phyloP scores from a whole-genome alignment of 1,284 basidiomycete genomes.

The Ceratobasidium sp. region DNA sequence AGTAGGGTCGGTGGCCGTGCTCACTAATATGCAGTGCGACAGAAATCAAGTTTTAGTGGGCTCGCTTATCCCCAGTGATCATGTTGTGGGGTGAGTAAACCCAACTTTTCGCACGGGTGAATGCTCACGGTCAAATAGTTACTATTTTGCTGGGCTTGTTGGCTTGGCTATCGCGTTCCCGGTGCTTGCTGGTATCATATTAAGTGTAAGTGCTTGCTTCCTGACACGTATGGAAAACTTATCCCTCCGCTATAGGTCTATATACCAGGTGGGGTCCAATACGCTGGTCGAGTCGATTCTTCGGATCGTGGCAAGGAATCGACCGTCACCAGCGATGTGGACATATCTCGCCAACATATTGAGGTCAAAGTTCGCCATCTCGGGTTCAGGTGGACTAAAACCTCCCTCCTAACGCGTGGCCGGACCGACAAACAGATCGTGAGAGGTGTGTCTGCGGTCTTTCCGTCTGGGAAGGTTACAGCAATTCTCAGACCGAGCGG shows the following conservation, averaged over 20 bases:
- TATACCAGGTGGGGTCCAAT: slow-evolving; percentile 59
- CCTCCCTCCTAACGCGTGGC: slow-evolving; percentile 4
- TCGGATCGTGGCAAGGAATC: slow-evolving; percentile 49
- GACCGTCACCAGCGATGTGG: slow-evolving; percentile 55
- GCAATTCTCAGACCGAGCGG: slow-evolving; percentile 58
- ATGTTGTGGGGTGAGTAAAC: slow-evolving; percentile 56
- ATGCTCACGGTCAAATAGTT: background rate
- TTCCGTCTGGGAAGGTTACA: slow-evolving; percentile 62
- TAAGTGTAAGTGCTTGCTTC: slow-evolving; percentile 52
- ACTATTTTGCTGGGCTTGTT: slow-evolving; percentile 51
- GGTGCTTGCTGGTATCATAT: slow-evolving; percentile 55
- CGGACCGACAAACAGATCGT: slow-evolving; percentile 55
- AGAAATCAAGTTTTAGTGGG: slow-evolving; percentile 60
- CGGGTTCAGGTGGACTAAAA: slow-evolving; percentile 56
- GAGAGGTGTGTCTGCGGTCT: slow-evolving; percentile 58
- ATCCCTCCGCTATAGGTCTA: slow-evolving; percentile 51
- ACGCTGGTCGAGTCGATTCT: slow-evolving; percentile 57
- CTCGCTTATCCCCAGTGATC: slow-evolving; percentile 55
- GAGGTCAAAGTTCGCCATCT: slow-evolving; percentile 57
- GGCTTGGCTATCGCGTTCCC: slow-evolving; percentile 59
- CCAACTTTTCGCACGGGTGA: slow-evolving; percentile 36
- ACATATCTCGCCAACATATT: slow-evolving; percentile 58
- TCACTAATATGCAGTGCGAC: slow-evolving; percentile 53
- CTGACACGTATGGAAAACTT: background rate
- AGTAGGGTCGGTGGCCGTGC: background rate